Conservation (phyloP, 768 basidiomycete genomes). For the Lactarius sanguifluus region DNA sequence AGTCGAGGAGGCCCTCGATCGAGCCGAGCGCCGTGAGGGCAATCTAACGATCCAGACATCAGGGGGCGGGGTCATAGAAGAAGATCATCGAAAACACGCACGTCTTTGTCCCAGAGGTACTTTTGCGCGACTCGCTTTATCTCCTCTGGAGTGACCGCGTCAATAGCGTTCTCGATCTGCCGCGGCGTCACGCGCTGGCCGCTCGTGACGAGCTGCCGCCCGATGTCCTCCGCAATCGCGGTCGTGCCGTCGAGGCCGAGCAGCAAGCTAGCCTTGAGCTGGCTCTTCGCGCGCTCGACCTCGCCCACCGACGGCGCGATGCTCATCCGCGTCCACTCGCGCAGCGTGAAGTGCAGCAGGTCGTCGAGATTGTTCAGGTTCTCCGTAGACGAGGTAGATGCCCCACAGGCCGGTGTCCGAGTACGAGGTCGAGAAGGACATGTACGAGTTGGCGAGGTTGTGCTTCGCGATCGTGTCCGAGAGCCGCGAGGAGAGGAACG, state of each 20-base stretch:
- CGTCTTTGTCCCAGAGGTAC: constrained; percentile 97
- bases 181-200: constrained; percentile 87
- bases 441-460: constrained; percentile 98
- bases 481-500: constrained; percentile 86
- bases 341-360: constrained; percentile 88
- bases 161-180: constrained; percentile 91
- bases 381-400: constrained; percentile 94
- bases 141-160: constrained; percentile 83
- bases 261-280: constrained; percentile 92
- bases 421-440: constrained; percentile 99
- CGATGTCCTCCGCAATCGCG: constrained; percentile 96
- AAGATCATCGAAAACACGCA: constrained; percentile 39
- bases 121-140: constrained; percentile 94
- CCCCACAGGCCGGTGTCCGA: constrained; percentile 99
- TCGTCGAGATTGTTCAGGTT: constrained; percentile 94
- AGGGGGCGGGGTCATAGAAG: not conserved
- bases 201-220: constrained; percentile 94
- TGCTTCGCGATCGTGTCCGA: constrained; percentile 87
- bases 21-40: constrained; percentile 88
- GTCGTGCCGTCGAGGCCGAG: constrained; percentile 94
- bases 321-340: constrained; percentile 96
- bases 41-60: constrained; percentile 44
- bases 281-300: constrained; percentile 97
- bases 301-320: constrained; percentile 63
- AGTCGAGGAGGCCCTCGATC: constrained; percentile 91